Percentiles rank a stretch among this genome's conserved stretches.
These are phyloP conservation scores for Tetratostichococcus sp. DNA, from an alignment of 139 green algal genomes.

Conservation along the genomic window DNA sequence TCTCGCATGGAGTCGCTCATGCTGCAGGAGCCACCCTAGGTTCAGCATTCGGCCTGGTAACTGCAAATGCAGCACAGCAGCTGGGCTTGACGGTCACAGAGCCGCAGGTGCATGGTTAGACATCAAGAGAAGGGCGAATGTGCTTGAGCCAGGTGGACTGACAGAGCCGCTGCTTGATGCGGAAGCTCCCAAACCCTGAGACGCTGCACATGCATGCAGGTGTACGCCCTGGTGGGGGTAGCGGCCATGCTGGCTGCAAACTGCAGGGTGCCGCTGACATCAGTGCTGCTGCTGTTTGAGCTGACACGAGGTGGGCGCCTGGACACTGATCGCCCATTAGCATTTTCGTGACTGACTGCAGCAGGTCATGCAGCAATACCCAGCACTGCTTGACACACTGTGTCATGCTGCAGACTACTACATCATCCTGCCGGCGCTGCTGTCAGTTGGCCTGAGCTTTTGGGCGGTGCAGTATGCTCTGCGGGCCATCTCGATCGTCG, in stretches of 20 bases:
- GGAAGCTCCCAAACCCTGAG: too few relatives aligned
- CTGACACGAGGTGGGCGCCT: constrained; percentile 41
- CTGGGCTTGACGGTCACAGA: constrained; percentile 28
- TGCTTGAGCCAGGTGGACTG: too few relatives aligned
- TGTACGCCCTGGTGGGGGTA: constrained; percentile 73
- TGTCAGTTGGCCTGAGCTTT: constrained; percentile 58
- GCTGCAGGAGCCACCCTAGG: constrained; percentile 34
- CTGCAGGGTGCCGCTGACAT: constrained; percentile 41
- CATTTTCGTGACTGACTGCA: too few relatives aligned
- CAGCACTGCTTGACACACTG: too few relatives aligned
- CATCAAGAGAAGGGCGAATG: too few relatives aligned
- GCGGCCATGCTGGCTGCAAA: constrained; percentile 63
- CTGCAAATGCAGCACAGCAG: constrained; percentile 8
- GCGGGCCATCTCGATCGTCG: too few relatives aligned
- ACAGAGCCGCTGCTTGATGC: too few relatives aligned
- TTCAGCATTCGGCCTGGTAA: constrained; percentile 41
- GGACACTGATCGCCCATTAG: too few relatives aligned
- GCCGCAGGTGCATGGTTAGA: constrained; percentile 10
- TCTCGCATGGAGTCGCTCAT: too few relatives aligned
- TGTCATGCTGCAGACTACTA: constrained; percentile 68
- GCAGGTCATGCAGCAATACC: too few relatives aligned
- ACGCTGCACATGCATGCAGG: constrained; percentile 14
- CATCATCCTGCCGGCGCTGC: constrained; percentile 74
- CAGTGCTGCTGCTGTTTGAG: constrained; percentile 73
- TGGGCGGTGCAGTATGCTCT: constrained; percentile 18